A percentile compares a stretch with the other conserved stretches of the same genome.
Conservation (phyloP, 1,139 yeast species). For the Pichia sp. region DNA sequence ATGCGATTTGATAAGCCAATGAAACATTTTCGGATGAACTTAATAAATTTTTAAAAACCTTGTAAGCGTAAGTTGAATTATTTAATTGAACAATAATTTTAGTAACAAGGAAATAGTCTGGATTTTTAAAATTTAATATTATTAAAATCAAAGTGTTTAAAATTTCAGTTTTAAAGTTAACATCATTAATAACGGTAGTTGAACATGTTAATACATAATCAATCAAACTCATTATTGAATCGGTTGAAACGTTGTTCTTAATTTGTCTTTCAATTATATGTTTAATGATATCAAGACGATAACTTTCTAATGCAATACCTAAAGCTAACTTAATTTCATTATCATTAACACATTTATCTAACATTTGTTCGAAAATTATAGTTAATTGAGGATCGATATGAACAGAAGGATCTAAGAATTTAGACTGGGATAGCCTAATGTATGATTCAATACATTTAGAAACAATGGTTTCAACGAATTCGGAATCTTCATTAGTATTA, state of each 20-base stretch:
- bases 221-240: slow-evolving; percentile 50
- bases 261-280: slow-evolving; percentile 47
- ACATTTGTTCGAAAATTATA: slow-evolving; percentile 78
- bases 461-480: slow-evolving; percentile 88
- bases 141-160: slow-evolving; percentile 58
- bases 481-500: slow-evolving; percentile 66
- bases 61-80: slow-evolving; percentile 62
- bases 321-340: slow-evolving; percentile 77
- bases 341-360: slow-evolving; percentile 64
- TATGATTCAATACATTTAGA: slow-evolving; percentile 87
- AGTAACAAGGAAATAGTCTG: slow-evolving; percentile 74
- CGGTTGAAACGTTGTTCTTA: slow-evolving; percentile 33
- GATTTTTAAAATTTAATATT: slow-evolving; percentile 50
- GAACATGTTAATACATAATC: slow-evolving; percentile 74
- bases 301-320: slow-evolving; percentile 87
- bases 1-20: slow-evolving; percentile 89
- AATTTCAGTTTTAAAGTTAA: slow-evolving; percentile 59
- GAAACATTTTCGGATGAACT: slow-evolving; percentile 36
- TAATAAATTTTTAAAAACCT: slow-evolving; percentile 59
- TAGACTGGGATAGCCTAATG: slow-evolving; percentile 55
- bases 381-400: slow-evolving; percentile 58
- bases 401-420: slow-evolving; percentile 38
- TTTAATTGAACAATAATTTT: slow-evolving; percentile 87
- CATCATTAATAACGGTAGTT: slow-evolving; percentile 54
- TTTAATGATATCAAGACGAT: slow-evolving; percentile 76